Base-by-base conservation (phyloP, 768 basidiomycete species). In the Suillus lakei region DNA sequence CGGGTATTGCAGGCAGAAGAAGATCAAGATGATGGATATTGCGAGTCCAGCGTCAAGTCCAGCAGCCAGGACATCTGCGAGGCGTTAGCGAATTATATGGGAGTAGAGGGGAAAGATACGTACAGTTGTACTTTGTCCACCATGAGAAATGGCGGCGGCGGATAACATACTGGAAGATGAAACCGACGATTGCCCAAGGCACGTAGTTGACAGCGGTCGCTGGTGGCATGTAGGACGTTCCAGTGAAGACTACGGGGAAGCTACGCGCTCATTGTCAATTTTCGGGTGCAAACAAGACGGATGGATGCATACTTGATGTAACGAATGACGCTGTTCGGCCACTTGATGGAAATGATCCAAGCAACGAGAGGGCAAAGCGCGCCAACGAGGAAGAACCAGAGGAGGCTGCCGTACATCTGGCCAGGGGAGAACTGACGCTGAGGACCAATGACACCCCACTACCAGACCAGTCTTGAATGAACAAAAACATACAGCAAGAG, bases 371-470 rank as follows among this genome's bases (percentile, higher is more conserved):
- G 91, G 58, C 83, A 80, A 60, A 86, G 36, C 64, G 86, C 82
- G n/a, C 92, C 91, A 66, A 89, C 71, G 63, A 91, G 84, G 89
- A 93, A 93, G 80, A 91, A 92, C 77, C 87, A 86, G 16, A 85
- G 71, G 18, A 92, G 80, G 26, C 28, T 61, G 62, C 67, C 56
- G 13, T 65, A 74, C 77, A 88, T 77, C 72, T 86, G 85, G 32
- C 89, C 90, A n/a, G 78, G 69, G 16, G 85, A 88, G 82, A 89
- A 92, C 72, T 87, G 87, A 26, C 85, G 81, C 9, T 79, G 80
- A 18, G 91, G 91, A 7, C 91, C 91, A 66, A 93, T 90, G 65
- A 91, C 88, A 71, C 91, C 88, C 64, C 63, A 64, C 50, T 43
- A 67, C 68, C 63, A 63, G 54, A 69, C 63, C 67, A 59, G n/a